Evolutionary conservation across 805 yeast genomes (phyloP).

Genomic region (Candida glaebosa): DNA sequence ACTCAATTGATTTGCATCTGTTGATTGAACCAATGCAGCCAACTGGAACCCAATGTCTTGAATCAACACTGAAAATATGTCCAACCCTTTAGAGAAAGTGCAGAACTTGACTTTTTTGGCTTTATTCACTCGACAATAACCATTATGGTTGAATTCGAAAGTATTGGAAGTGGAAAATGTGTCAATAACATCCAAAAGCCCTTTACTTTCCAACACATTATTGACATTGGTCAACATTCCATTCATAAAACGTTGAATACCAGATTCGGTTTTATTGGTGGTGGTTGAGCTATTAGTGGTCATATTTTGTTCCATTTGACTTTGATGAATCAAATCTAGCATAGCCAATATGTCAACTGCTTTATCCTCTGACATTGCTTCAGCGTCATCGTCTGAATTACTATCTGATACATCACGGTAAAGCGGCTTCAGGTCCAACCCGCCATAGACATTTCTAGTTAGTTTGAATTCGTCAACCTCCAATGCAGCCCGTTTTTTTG

Average conservation of each 20-base stretch:
- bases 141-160: slow-evolving; percentile 43
- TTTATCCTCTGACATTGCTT: background rate
- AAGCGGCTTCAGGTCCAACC: background rate
- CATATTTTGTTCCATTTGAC: background rate
- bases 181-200: slow-evolving; percentile 25
- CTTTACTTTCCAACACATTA: slow-evolving; percentile 1
- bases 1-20: slow-evolving; percentile 37
- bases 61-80: slow-evolving; percentile 44
- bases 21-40: slow-evolving; percentile 36
- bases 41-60: slow-evolving; percentile 50
- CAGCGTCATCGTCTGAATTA: background rate
- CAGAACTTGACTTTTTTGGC: slow-evolving; percentile 20
- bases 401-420: background rate
- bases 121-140: slow-evolving; percentile 44
- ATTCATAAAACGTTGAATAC: background rate
- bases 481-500: background rate
- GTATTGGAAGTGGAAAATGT: slow-evolving; percentile 41
- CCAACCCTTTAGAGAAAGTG: slow-evolving; percentile 41
- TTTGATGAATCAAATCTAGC: slow-evolving; percentile 1
- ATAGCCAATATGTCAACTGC: slow-evolving; percentile 2
- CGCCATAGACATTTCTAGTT: background rate
- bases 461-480: background rate
- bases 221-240: background rate
- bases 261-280: slow-evolving; percentile 1
- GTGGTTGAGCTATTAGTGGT: background rate